Evolutionary conservation across 768 basidiomycete genomes (phyloP), one percentile per base, ranked within the genome.

Genomic region (Gymnopilus junonius): DNA sequence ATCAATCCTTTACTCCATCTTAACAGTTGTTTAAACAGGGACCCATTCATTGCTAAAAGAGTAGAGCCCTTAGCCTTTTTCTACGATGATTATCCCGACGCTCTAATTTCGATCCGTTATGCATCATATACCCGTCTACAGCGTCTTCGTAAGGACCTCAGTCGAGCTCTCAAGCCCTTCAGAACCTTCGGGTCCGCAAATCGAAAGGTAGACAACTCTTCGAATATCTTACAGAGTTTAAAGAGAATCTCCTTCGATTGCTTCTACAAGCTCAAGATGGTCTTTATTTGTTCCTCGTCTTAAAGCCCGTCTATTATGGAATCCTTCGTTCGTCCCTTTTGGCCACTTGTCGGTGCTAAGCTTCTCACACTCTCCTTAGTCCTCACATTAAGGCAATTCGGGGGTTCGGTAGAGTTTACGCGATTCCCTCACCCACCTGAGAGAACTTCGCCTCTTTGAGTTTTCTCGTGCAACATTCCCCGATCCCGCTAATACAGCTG

Each of bases 41-140:
- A 55, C 43, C 60, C 54, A 23, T 61, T 61, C 27, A 23, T 61
- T 8, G 40, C 60, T 25, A 11, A 37, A 20, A 20, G 60, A 55
- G 60, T 61, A 6, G 51, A 43, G 15, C 51, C 35, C 34, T 34
- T 61, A 34, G 25, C 39, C 5, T 35, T 61, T 32, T 42, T 35
- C 42, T 45, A 55, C 39, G 23, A 46, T 32, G 60, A 32, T 20
- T 31, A 10, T 3, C 23, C 17, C 12, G 17, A 34, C n/a, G 32
- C 4, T 17, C 20, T 15, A 7, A 21, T 17, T 10, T 12, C n/a
- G 8, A 12, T 25, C n/a, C 2, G 23, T 23, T 10, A 46, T 27
- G 21, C 6, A 46, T 10, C 23, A 1, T 10, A 46, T 17, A 46
- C 8, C 21, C 45, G 10, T 10, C 8, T 46, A 8, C 45, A 46